Percentiles rank a stretch among this genome's conserved stretches.
phyloP scores from a whole-genome alignment of 768 basidiomycete genomes.

The Termitomyces sp. region DNA sequence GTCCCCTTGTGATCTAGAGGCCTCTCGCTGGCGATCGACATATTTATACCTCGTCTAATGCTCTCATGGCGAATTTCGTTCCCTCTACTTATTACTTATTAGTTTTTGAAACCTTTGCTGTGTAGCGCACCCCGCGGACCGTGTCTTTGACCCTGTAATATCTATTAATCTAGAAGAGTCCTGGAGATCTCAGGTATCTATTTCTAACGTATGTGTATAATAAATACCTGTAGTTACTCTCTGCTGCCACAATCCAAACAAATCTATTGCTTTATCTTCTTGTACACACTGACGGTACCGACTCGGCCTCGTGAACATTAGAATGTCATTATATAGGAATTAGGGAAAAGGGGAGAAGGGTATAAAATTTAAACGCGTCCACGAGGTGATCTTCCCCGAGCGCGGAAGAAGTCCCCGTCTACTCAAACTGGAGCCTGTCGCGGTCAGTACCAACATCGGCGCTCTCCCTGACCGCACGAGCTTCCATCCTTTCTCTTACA shows the following conservation, averaged over 20 bases:
- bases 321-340: not conserved
- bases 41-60: conserved; percentile 3
- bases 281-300: conserved; percentile 3
- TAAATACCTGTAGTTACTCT: conserved; percentile 5
- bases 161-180: conserved; percentile 7
- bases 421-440: conserved; percentile 40
- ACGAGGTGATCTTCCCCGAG: conserved; percentile 11
- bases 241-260: not conserved
- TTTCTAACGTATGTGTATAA: conserved; percentile 18
- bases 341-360: not conserved
- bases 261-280: not conserved
- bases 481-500: conserved; percentile 38
- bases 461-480: conserved; percentile 25
- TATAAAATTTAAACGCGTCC: conserved; percentile 6
- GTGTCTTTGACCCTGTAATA: conserved; percentile 7
- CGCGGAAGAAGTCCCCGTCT: conserved; percentile 11
- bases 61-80: conserved; percentile 1
- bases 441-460: conserved; percentile 12
- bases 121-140: not conserved
- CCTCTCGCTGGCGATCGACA: not conserved
- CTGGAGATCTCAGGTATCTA: conserved; percentile 15
- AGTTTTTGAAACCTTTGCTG: conserved; percentile 2
- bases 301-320: conserved; percentile 6
- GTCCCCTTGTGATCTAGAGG: conserved; percentile 25
- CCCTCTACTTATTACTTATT: not conserved